Evolutionary conservation across 768 basidiomycete genomes (phyloP).

Genomic region (Lactarius tabidus): DNA sequence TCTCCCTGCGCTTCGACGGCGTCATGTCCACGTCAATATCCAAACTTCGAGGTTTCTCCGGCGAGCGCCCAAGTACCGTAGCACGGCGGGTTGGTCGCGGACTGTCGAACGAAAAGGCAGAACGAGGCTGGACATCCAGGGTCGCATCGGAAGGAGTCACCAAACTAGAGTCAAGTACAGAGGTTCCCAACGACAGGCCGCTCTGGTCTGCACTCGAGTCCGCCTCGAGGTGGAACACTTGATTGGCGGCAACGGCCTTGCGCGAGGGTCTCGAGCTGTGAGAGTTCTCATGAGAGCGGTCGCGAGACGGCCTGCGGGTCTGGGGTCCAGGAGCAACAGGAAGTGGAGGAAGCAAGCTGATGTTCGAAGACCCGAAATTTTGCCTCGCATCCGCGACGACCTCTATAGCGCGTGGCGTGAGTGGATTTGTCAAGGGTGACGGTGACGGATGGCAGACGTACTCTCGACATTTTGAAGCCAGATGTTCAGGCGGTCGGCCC

Average conservation of each 20-base stretch:
- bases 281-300: constrained; percentile 39
- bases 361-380: constrained; percentile 56
- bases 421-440: not conserved
- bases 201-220: constrained; percentile 32
- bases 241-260: constrained; percentile 58
- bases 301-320: constrained; percentile 40
- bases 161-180: not conserved
- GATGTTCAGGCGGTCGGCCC: constrained; percentile 64
- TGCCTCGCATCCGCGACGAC: constrained; percentile 79
- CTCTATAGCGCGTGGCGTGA: constrained; percentile 40
- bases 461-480: constrained; percentile 86
- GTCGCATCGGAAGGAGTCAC: constrained; percentile 23
- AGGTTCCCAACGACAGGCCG: constrained; percentile 26
- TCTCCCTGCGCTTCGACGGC: constrained; percentile 62
- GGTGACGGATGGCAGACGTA: constrained; percentile 40
- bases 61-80: constrained; percentile 65
- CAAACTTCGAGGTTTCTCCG: constrained; percentile 35
- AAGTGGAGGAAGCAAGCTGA: constrained; percentile 53
- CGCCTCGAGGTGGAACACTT: constrained; percentile 59
- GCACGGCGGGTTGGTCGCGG: constrained; percentile 45
- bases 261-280: constrained; percentile 55
- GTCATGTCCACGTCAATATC: constrained; percentile 41
- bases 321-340: constrained; percentile 44
- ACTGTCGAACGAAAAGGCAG: constrained; percentile 29
- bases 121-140: constrained; percentile 28